Evolutionary conservation across 768 basidiomycete genomes (phyloP).

Genomic region (Calvatia gigantea): DNA sequence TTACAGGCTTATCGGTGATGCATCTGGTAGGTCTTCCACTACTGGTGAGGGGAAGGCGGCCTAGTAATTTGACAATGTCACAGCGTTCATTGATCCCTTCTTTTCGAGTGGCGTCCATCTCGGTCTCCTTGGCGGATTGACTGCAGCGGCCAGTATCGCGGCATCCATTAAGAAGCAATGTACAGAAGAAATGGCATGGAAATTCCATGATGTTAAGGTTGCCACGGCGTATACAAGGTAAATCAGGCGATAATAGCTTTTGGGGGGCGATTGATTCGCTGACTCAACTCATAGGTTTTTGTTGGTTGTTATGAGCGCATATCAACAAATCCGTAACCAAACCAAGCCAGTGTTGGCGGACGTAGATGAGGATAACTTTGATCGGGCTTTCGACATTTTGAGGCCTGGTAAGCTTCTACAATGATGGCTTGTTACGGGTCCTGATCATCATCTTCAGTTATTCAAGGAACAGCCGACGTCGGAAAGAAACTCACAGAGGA

Average conservation of each 20-base stretch:
- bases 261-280: background rate
- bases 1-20: conserved; percentile 32
- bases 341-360: conserved; percentile 36
- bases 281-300: conserved; percentile 30
- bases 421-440: background rate
- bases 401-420: conserved; percentile 29
- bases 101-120: conserved; percentile 53
- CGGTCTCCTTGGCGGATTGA: conserved; percentile 34
- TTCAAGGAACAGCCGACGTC: conserved; percentile 25
- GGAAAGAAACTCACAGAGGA: conserved; percentile 38
- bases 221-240: conserved; percentile 32
- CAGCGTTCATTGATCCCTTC: conserved; percentile 59
- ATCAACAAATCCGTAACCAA: conserved; percentile 46
- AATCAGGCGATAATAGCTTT: background rate
- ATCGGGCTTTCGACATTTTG: conserved; percentile 43
- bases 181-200: conserved; percentile 25
- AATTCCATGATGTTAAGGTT: conserved; percentile 30
- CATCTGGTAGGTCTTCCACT: conserved; percentile 21
- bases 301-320: conserved; percentile 44
- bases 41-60: background rate
- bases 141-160: conserved; percentile 31
- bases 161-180: conserved; percentile 28
- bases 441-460: conserved; percentile 17
- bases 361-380: conserved; percentile 44
- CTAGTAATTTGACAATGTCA: background rate